Base-by-base conservation (phyloP, 1,139 yeast genomes). In the Pichia sp. region DNA sequence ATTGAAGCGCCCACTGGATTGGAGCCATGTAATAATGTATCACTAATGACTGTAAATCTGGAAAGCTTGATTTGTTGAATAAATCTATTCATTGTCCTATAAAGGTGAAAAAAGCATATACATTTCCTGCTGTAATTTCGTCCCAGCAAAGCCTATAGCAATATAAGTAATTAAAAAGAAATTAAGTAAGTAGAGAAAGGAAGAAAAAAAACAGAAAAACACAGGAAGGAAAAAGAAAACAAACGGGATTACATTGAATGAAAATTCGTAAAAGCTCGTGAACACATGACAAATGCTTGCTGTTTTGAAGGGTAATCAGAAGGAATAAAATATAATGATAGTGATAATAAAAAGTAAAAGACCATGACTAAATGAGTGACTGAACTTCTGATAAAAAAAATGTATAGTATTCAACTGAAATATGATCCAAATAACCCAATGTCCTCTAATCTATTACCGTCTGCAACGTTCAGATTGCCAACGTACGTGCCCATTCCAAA, bases 361-460 rank as follows among this genome's bases (percentile, higher is more conserved):
- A 5, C 23, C 29, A 30, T 8, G 32, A 45, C 19, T 31, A 40
- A 45, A 40, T 26, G 38, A 32, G 47, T 45, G 16, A 44, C 29
- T 26, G 29, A 26, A 26, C 29, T 26, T 26, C 26, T 38, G 29
- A 19, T 11, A 46, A 19, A 19, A n/a, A n/a, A 15, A 29, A 11
- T 6, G 16, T 36, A 46, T 26, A 7, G 32, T 19, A 19, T 7
- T 45, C 30, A 54, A 40, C 54, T 52, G 47, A 54, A 54, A 46
- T 54, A 54, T 13, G 54, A 44, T 15, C 53, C 54, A 32, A 47
- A 52, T 19, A 54, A 29, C 3, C 54, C 54, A 16, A 31, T 42
- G 30, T 54, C 47, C 19, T 54, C 36, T 15, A 50, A 16, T 41
- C 46, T 54, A 45, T 23, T 45, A 11, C 19, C 16, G 4, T 38